phyloP scores from a whole-genome alignment of 192 early-diverging fungal genomes.

The Diversispora eburnea region DNA sequence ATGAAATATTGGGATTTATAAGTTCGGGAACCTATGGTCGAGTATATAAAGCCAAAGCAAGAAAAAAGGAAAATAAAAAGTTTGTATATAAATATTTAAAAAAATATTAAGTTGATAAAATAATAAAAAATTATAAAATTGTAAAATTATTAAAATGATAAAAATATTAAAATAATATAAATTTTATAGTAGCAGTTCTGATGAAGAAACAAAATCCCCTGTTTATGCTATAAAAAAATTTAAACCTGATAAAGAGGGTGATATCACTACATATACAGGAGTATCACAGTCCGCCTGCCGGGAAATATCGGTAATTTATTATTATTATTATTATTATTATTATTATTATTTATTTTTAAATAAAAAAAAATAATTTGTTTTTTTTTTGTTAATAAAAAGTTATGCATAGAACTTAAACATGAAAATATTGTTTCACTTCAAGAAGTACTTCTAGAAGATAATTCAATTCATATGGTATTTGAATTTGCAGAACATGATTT shows the following conservation, averaged over 20 bases:
- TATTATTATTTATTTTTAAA: no score
- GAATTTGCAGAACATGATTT: conserved; percentile 96
- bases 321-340: neutral
- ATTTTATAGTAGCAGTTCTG: neutral
- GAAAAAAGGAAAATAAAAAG: conserved; percentile 39
- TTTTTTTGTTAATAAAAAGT: conserved; percentile 31
- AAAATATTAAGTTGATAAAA: neutral
- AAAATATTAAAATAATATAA: neutral
- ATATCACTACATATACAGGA: conserved; percentile 64
- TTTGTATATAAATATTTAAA: neutral
- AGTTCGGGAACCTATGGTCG: conserved; percentile 95
- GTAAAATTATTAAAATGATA: neutral
- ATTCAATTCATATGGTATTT: conserved; percentile 94
- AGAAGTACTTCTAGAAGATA: conserved; percentile 89
- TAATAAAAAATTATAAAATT: neutral
- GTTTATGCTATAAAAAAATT: conserved; percentile 97
- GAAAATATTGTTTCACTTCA: conserved; percentile 83
- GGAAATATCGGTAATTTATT: conserved; percentile 72
- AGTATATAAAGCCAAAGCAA: conserved; percentile 85
- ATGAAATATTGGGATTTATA: conserved; percentile 87
- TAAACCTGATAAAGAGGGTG: conserved; percentile 93
- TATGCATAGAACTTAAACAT: conserved; percentile 87
- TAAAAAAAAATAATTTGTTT: neutral
- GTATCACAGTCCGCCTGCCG: conserved; percentile 93
- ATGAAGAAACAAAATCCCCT: conserved; percentile 38